phyloP scores from a whole-genome alignment of 2,329 filamentous ascomycete genomes.

The Fusarium tupiense region DNA sequence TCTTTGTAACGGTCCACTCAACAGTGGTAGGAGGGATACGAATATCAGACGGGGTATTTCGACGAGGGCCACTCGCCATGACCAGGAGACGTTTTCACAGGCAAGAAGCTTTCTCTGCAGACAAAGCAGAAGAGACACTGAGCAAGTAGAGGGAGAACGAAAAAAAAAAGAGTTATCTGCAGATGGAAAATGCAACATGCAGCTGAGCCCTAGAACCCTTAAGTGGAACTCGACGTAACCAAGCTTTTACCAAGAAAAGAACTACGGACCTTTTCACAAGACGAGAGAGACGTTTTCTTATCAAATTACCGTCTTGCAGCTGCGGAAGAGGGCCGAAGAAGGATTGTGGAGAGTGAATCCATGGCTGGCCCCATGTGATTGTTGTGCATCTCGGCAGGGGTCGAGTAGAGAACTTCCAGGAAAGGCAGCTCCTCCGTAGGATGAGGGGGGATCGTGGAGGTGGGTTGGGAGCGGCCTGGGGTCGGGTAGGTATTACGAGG shows the following conservation, averaged over 20 bases:
- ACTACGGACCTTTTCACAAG: not conserved
- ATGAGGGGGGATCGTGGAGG: constrained; percentile 25
- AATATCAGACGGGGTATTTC: constrained; percentile 32
- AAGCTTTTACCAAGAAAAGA: constrained; percentile 17
- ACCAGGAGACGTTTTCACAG: constrained; percentile 12
- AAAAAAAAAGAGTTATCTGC: not conserved
- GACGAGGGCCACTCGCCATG: constrained; percentile 41
- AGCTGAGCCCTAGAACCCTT: not conserved
- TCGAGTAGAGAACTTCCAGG: constrained; percentile 22
- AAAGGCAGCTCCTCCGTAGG: constrained; percentile 29
- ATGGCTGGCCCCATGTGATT: constrained; percentile 22
- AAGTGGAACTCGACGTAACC: not conserved
- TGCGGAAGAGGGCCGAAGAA: not conserved
- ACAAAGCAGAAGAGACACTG: not conserved
- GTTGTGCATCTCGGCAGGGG: constrained; percentile 10
- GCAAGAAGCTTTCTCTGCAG: not conserved
- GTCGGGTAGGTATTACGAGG: not conserved
- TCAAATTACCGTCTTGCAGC: constrained; percentile 21
- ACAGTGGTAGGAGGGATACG: constrained; percentile 30
- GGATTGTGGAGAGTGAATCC: not conserved
- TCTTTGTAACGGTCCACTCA: constrained; percentile 26
- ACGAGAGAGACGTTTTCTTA: constrained; percentile 20
- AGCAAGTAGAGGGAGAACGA: not conserved
- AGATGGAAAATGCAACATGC: not conserved
- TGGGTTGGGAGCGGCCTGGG: constrained; percentile 9